phyloP scores from a whole-genome alignment of 169 alveolate genomes.

The Plasmodium coatneyi region DNA sequence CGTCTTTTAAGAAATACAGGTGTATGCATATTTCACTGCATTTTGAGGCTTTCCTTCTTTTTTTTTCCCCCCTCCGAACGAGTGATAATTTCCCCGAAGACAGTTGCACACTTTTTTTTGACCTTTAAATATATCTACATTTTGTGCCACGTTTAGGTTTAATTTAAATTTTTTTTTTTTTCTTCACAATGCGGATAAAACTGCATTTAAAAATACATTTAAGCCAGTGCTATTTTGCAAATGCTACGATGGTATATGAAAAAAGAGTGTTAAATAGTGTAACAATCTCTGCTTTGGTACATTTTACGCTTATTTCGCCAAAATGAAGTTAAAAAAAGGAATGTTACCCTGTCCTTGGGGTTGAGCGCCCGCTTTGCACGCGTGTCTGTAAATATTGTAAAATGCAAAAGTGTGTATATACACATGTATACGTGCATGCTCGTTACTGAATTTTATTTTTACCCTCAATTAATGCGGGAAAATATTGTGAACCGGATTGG shows the following conservation, averaged over 20 bases:
- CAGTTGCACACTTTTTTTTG: constrained; percentile 7
- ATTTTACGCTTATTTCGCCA: neutral
- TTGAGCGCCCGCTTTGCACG: neutral
- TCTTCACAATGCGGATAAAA: neutral
- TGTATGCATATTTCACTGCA: neutral
- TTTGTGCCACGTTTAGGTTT: neutral
- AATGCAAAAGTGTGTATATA: neutral
- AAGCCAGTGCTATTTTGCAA: neutral
- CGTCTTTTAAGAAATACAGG: neutral
- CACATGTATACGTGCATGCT: neutral
- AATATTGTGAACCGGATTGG: neutral
- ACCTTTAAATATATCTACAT: neutral
- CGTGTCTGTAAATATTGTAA: neutral
- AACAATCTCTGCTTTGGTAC: neutral
- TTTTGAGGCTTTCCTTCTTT: neutral
- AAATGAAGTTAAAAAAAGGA: neutral
- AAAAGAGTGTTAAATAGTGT: neutral
- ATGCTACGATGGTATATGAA: neutral
- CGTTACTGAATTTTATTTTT: neutral
- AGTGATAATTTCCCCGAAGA: neutral
- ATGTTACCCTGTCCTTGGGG: neutral
- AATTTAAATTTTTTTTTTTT: neutral
- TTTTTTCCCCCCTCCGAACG: neutral
- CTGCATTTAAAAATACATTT: neutral
- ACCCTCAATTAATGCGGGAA: neutral